These are phyloP conservation scores for Lyophyllum shimeji DNA, from an alignment of 768 basidiomycete genomes.

Conservation along the genomic window DNA sequence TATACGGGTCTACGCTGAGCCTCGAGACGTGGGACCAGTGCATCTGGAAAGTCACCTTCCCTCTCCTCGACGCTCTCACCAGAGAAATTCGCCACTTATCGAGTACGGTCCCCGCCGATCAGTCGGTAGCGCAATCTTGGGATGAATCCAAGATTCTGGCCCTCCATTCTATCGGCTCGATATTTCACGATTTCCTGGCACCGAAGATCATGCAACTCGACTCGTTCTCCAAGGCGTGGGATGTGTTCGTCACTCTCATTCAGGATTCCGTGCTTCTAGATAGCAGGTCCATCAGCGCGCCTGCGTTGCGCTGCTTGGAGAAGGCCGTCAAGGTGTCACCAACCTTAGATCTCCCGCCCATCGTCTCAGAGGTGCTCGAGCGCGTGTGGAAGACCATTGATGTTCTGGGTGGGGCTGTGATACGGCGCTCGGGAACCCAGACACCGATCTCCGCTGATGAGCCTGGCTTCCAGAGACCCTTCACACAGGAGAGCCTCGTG, in stretches of 20 bases:
- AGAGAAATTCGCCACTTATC: slow-evolving; percentile 47
- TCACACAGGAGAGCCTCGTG: slow-evolving; percentile 86
- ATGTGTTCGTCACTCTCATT: slow-evolving; percentile 70
- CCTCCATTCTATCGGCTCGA: slow-evolving; percentile 77
- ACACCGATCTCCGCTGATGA: slow-evolving; percentile 16
- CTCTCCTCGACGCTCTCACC: slow-evolving; percentile 73
- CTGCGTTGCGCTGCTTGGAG: slow-evolving; percentile 84
- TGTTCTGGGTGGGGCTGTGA: slow-evolving; percentile 56
- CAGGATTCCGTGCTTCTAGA: slow-evolving; percentile 70
- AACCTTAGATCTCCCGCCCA: slow-evolving; percentile 41
- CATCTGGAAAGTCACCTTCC: slow-evolving; percentile 90
- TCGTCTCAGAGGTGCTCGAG: slow-evolving; percentile 47
- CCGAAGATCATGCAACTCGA: slow-evolving; percentile 71
- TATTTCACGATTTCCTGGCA: slow-evolving; percentile 79
- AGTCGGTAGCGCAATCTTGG: slow-evolving; percentile 51
- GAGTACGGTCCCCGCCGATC: slow-evolving; percentile 18
- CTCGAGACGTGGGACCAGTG: slow-evolving; percentile 86
- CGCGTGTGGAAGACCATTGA: slow-evolving; percentile 73
- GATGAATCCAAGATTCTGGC: slow-evolving; percentile 89
- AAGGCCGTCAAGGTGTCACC: slow-evolving; percentile 67
- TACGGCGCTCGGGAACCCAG: slow-evolving; percentile 27
- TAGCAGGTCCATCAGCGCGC: slow-evolving; percentile 68
- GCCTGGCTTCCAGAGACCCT: slow-evolving; percentile 37
- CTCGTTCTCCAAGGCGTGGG: slow-evolving; percentile 73
- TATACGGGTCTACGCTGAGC: slow-evolving; percentile 87